These are phyloP conservation scores for Lepiota venenata DNA, from an alignment of 768 basidiomycete species.

Conservation along the genomic window DNA sequence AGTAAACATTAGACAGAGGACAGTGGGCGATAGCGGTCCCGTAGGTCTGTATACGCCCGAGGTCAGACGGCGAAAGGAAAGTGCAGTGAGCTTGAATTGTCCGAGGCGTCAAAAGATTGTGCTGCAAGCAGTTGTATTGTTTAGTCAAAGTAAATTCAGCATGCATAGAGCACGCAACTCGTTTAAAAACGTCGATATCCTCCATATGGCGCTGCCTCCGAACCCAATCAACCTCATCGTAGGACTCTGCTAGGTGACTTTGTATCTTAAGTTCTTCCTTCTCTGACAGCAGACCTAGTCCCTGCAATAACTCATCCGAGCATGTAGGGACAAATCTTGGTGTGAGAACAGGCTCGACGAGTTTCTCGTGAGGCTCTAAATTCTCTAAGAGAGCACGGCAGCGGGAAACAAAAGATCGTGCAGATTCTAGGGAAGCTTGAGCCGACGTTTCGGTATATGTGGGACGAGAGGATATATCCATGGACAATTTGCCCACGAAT, in stretches of 20 bases:
- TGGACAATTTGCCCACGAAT: constrained; percentile 88
- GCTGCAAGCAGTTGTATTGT: constrained; percentile 25
- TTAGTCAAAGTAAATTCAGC: constrained; percentile 35
- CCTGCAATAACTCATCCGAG: constrained; percentile 62
- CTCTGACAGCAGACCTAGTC: constrained; percentile 54
- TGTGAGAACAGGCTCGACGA: constrained; percentile 81
- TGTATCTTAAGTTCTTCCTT: constrained; percentile 55
- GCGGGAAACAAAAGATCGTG: constrained; percentile 50
- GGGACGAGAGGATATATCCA: constrained; percentile 62
- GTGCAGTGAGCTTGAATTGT: constrained; percentile 91
- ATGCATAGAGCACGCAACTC: constrained; percentile 34
- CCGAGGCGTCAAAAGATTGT: constrained; percentile 33
- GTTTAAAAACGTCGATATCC: constrained; percentile 76
- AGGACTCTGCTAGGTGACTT: constrained; percentile 81
- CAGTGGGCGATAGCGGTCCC: constrained; percentile 80
- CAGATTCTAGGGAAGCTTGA: constrained; percentile 44
- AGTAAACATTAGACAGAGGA: constrained; percentile 87
- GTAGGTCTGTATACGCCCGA: constrained; percentile 43
- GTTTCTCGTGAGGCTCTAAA: constrained; percentile 40
- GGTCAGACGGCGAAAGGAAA: constrained; percentile 52
- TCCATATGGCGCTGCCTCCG: constrained; percentile 51
- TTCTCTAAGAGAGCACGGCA: constrained; percentile 39
- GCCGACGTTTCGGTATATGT: constrained; percentile 68
- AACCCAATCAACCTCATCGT: constrained; percentile 76
- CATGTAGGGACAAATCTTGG: constrained; percentile 92